Conservation (phyloP, 208 protist species). For the Acanthamoeba triangularis region DNA sequence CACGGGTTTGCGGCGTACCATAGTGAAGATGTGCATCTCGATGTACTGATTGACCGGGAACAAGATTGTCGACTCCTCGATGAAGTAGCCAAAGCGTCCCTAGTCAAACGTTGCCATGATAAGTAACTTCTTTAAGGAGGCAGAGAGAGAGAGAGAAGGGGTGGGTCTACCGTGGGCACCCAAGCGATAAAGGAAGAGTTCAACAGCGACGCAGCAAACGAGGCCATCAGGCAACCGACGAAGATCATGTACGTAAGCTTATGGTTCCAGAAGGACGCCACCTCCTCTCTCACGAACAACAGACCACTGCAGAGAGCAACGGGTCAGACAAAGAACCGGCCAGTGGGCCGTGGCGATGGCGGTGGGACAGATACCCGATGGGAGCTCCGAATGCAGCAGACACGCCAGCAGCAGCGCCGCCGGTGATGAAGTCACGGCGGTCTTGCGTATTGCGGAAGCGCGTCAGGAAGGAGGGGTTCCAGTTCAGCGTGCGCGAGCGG, state of each 20-base stretch:
- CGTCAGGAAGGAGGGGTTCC: constrained; percentile 73
- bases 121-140: too few relatives aligned
- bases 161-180: background rate
- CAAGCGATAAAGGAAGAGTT: constrained; percentile 11
- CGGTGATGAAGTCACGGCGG: constrained; percentile 51
- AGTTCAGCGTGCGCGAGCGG: constrained; percentile 93
- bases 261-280: constrained; percentile 95
- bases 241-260: constrained; percentile 96
- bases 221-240: constrained; percentile 95
- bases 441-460: constrained; percentile 77
- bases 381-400: constrained; percentile 97
- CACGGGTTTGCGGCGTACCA: constrained; percentile 82
- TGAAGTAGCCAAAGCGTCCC: constrained; percentile 91
- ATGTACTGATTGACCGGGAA: constrained; percentile 95
- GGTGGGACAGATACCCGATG: constrained; percentile 90
- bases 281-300: constrained; percentile 98
- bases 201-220: constrained; percentile 92
- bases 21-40: constrained; percentile 93
- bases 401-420: constrained; percentile 95
- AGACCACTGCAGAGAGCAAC: constrained; percentile 87
- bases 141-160: too few relatives aligned
- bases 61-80: constrained; percentile 93
- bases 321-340: background rate
- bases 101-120: background rate
- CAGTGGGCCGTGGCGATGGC: too few relatives aligned